Conservation (phyloP, 345 rosid species). For the Eutrema japonicum region DNA sequence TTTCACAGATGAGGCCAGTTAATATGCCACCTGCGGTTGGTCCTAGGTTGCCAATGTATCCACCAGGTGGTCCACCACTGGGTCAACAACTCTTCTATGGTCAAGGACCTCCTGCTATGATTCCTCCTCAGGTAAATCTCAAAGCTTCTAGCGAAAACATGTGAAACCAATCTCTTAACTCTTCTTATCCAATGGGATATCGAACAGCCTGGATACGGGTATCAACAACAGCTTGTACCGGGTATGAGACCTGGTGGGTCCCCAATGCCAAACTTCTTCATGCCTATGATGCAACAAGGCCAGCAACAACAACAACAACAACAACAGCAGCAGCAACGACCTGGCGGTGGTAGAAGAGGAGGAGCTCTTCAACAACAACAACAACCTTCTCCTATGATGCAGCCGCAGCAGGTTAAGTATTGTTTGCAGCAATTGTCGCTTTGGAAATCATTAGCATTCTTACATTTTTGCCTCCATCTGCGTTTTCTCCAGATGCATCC, state of each 20-base stretch:
- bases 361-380: conserved; percentile 56
- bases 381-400: conserved; percentile 61
- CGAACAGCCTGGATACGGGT: conserved; percentile 86
- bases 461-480: background rate
- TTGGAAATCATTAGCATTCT: conserved; percentile 10
- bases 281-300: conserved; percentile 97
- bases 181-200: conserved; percentile 24
- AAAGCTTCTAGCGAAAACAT: conserved; percentile 5
- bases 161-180: conserved; percentile 19
- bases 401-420: conserved; percentile 74
- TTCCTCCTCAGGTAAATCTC: conserved; percentile 79
- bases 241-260: conserved; percentile 89
- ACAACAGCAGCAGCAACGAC: conserved; percentile 71
- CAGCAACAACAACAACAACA: conserved; percentile 82
- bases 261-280: conserved; percentile 81
- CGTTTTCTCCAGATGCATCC: conserved; percentile 65
- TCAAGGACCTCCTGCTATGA: conserved; percentile 87
- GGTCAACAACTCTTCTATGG: conserved; percentile 81
- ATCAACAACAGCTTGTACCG: conserved; percentile 94
- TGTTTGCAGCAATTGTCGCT: background rate
- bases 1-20: conserved; percentile 85
- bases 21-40: conserved; percentile 77
- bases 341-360: conserved; percentile 47
- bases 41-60: conserved; percentile 88
- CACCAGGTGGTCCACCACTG: conserved; percentile 70